Evolutionary conservation across 345 rosid genomes (phyloP).

Genomic region (Hypericum androsaemum): DNA sequence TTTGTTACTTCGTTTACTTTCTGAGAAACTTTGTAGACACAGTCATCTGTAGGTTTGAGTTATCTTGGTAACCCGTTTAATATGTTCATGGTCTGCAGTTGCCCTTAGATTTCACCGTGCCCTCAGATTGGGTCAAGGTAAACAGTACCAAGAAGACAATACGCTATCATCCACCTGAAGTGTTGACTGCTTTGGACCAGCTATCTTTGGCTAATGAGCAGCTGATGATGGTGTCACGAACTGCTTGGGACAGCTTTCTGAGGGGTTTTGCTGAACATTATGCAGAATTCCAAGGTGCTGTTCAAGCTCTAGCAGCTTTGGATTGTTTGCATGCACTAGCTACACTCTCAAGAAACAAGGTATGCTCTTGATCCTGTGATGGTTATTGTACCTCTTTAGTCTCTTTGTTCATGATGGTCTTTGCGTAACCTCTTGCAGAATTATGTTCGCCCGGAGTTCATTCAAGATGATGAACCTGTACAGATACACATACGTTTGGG

Average conservation of each 20-base stretch:
- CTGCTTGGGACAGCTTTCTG: conserved; percentile 75
- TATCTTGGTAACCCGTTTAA: conserved; percentile 9
- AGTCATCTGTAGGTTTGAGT: too few species aligned
- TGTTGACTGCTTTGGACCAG: conserved; percentile 59
- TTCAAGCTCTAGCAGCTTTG: conserved; percentile 78
- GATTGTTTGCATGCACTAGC: conserved; percentile 89
- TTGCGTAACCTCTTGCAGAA: conserved; percentile 36
- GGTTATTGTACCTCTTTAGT: conserved; percentile 7
- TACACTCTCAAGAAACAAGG: conserved; percentile 73
- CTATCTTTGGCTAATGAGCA: conserved; percentile 72
- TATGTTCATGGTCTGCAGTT: conserved; percentile 38
- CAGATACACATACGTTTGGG: conserved; percentile 67
- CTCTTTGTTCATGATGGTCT: conserved; percentile 10
- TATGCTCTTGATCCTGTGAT: conserved; percentile 11
- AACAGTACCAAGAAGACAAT: conserved; percentile 76
- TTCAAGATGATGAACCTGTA: conserved; percentile 56
- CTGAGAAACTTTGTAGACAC: too few species aligned
- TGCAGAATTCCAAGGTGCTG: conserved; percentile 63
- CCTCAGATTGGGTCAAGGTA: conserved; percentile 70
- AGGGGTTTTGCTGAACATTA: conserved; percentile 52
- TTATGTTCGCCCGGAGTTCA: conserved; percentile 58
- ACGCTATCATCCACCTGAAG: conserved; percentile 94
- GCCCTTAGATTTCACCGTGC: conserved; percentile 57
- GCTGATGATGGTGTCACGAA: conserved; percentile 50
- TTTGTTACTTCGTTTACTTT: too few species aligned